phyloP scores from a whole-genome alignment of 2,329 filamentous ascomycete genomes.

The Fulvia fulva region DNA sequence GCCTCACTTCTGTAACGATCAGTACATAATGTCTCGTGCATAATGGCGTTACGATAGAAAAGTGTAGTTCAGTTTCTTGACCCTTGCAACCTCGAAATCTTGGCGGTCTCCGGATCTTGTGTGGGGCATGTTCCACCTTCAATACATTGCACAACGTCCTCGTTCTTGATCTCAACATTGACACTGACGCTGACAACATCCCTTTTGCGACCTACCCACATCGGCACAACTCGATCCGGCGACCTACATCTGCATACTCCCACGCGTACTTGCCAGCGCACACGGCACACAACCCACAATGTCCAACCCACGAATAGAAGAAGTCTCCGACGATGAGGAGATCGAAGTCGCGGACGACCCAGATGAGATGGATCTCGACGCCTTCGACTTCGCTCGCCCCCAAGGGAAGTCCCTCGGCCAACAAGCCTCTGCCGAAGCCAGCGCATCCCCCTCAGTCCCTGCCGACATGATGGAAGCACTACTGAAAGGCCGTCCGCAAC shows the following conservation, averaged over 20 bases:
- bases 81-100: background rate
- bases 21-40: background rate
- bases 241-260: background rate
- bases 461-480: constrained; percentile 26
- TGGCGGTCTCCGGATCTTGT: background rate
- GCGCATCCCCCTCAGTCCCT: constrained; percentile 18
- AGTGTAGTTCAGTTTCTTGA: background rate
- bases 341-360: constrained; percentile 63
- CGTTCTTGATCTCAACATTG: background rate
- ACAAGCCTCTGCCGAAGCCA: constrained; percentile 17
- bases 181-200: background rate
- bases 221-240: background rate
- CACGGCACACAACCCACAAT: constrained; percentile 44
- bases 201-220: background rate
- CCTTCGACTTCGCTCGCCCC: constrained; percentile 43
- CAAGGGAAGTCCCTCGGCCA: constrained; percentile 22
- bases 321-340: constrained; percentile 76
- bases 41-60: background rate
- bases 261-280: background rate
- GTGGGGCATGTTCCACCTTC: background rate
- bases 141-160: background rate
- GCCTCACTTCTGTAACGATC: background rate
- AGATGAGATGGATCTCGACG: constrained; percentile 80
- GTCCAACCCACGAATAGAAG: constrained; percentile 85
- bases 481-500: constrained; percentile 25